phyloP scores from a whole-genome alignment of 2,329 filamentous ascomycete species.

The Cercospora beticola region DNA sequence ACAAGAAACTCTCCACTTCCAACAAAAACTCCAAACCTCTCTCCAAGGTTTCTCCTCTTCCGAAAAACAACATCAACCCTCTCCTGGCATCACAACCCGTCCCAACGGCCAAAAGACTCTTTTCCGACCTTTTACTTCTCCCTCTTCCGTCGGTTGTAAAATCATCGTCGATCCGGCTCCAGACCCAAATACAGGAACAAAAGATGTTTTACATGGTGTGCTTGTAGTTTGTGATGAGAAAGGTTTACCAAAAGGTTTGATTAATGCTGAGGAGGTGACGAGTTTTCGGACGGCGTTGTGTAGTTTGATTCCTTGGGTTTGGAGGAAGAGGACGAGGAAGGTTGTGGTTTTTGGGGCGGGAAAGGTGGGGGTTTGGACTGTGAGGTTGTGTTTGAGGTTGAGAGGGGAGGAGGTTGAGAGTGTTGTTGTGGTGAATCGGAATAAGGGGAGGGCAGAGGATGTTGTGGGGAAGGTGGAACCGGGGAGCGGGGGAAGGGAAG shows the following conservation, averaged over 20 bases:
- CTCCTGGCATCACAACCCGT: slow-evolving; percentile 11
- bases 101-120: slow-evolving; percentile 19
- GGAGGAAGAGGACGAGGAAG: slow-evolving; percentile 29
- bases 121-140: slow-evolving; percentile 20
- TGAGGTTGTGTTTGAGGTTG: slow-evolving; percentile 46
- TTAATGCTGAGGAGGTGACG: slow-evolving; percentile 73
- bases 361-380: slow-evolving; percentile 53
- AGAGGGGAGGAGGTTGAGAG: slow-evolving; percentile 37
- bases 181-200: not conserved
- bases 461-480: slow-evolving; percentile 10
- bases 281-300: slow-evolving; percentile 77
- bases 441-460: slow-evolving; percentile 7
- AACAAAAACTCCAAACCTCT: slow-evolving; percentile 13
- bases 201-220: slow-evolving; percentile 15
- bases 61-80: slow-evolving; percentile 16
- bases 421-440: slow-evolving; percentile 34
- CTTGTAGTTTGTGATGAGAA: slow-evolving; percentile 13
- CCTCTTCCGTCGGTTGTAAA: slow-evolving; percentile 15
- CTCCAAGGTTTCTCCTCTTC: slow-evolving; percentile 12
- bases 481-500: slow-evolving; percentile 6
- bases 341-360: slow-evolving; percentile 52
- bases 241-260: slow-evolving; percentile 12
- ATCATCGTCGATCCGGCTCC: slow-evolving; percentile 24
- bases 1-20: slow-evolving; percentile 10
- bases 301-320: slow-evolving; percentile 58